Conservation (phyloP, 768 basidiomycete genomes). For the Trametes punicea region DNA sequence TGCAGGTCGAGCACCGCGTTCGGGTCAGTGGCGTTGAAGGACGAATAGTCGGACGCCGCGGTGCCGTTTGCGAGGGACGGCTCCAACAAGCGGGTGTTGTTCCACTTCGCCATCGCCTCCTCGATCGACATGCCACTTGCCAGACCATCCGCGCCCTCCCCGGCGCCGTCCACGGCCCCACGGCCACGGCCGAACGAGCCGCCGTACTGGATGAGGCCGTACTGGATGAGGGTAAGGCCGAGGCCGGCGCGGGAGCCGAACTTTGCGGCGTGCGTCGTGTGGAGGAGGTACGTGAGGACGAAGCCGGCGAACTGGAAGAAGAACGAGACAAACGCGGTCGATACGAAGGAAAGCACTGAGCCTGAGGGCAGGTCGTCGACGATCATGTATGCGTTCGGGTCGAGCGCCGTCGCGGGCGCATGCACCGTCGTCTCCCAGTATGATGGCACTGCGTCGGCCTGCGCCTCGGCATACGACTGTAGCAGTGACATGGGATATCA, state of each 20-base stretch:
- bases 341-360: constrained; percentile 64
- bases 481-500: neutral
- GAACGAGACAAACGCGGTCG: constrained; percentile 82
- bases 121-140: constrained; percentile 12
- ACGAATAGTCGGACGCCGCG: neutral
- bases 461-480: constrained; percentile 83
- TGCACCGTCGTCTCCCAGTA: constrained; percentile 98
- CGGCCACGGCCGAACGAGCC: neutral
- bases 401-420: constrained; percentile 53
- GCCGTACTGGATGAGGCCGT: constrained; percentile 52
- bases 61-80: constrained; percentile 29
- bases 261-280: constrained; percentile 89
- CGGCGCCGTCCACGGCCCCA: constrained; percentile 6
- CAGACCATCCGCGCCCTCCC: constrained; percentile 5
- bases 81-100: constrained; percentile 18
- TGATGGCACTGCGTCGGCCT: constrained; percentile 85
- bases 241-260: constrained; percentile 92
- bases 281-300: constrained; percentile 88
- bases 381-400: constrained; percentile 63
- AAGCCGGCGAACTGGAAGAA: constrained; percentile 98
- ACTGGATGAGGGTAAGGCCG: constrained; percentile 94
- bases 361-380: constrained; percentile 92
- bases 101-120: constrained; percentile 13
- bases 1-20: constrained; percentile 14
- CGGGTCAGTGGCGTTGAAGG: constrained; percentile 17